Evolutionary conservation across 352 stramenopile species (phyloP).

Genomic region (Phytophthora colocasiae): DNA sequence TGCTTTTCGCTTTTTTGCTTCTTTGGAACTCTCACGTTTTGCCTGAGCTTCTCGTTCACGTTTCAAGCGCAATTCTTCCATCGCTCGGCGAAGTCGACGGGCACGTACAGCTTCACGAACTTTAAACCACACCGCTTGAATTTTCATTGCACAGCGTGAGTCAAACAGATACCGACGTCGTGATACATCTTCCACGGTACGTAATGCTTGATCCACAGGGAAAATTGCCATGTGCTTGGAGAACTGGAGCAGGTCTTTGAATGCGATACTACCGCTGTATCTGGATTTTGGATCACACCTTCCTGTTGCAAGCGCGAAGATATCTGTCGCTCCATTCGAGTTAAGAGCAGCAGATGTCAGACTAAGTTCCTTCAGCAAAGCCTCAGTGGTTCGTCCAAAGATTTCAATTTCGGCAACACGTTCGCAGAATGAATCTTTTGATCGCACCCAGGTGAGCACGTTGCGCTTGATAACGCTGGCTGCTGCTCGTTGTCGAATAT

Average conservation of each 20-base stretch:
- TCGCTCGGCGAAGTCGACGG: slow-evolving; percentile 45
- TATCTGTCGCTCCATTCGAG: slow-evolving; percentile 26
- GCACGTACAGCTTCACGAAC: slow-evolving; percentile 49
- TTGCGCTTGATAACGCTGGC: slow-evolving; percentile 70
- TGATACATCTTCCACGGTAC: slow-evolving; percentile 62
- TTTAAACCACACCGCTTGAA: slow-evolving; percentile 68
- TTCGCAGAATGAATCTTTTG: slow-evolving; percentile 55
- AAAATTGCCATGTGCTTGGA: slow-evolving; percentile 76
- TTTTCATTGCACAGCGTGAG: slow-evolving; percentile 59
- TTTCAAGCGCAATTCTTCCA: slow-evolving; percentile 55
- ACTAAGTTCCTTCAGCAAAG: slow-evolving; percentile 56
- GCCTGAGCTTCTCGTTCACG: slow-evolving; percentile 52
- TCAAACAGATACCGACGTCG: slow-evolving; percentile 58
- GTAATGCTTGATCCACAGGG: slow-evolving; percentile 69
- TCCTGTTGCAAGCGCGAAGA: slow-evolving; percentile 46
- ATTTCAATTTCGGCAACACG: slow-evolving; percentile 68
- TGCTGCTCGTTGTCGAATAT: slow-evolving; percentile 59
- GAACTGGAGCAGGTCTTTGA: slow-evolving; percentile 69
- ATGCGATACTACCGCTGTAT: slow-evolving; percentile 48
- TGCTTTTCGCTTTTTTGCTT: slow-evolving; percentile 33
- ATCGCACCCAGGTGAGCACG: slow-evolving; percentile 58
- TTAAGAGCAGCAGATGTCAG: slow-evolving; percentile 17
- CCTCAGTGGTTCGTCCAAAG: slow-evolving; percentile 67
- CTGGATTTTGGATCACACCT: slow-evolving; percentile 21
- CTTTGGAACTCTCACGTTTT: slow-evolving; percentile 31